Evolutionary conservation across 2,329 filamentous ascomycete genomes (phyloP).

Genomic region (Arthrinium phaeospermum): DNA sequence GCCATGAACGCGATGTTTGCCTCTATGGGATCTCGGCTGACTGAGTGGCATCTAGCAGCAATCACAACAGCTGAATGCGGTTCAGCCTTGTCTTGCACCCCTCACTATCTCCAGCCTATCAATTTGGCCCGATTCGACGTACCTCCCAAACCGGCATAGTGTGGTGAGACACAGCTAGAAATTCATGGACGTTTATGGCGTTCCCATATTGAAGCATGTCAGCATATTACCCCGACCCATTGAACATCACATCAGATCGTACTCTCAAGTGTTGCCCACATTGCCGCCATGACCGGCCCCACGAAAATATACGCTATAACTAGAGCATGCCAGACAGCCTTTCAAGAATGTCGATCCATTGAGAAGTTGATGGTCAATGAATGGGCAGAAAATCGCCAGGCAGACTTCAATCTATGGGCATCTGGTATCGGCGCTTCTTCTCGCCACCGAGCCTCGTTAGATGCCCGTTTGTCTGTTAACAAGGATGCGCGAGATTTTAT

Average conservation of each 20-base stretch:
- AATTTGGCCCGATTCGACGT: too few relatives aligned
- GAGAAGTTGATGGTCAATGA: not conserved
- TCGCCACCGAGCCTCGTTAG: not conserved
- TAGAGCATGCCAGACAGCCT: not conserved
- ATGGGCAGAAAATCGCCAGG: constrained; percentile 2
- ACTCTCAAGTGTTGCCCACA: not conserved
- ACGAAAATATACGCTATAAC: not conserved
- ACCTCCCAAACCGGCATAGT: too few relatives aligned
- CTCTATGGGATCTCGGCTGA: too few relatives aligned
- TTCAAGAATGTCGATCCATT: not conserved
- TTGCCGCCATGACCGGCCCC: not conserved
- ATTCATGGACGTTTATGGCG: too few relatives aligned
- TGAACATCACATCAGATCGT: too few relatives aligned
- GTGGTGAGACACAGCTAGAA: too few relatives aligned
- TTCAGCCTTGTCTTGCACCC: too few relatives aligned
- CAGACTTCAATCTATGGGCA: constrained; percentile 4
- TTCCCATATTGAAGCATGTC: too few relatives aligned
- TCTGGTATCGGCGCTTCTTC: not conserved
- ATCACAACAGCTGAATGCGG: too few relatives aligned
- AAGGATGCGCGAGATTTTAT: not conserved
- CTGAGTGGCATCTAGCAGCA: too few relatives aligned
- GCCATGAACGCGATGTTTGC: not conserved
- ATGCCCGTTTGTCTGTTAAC: not conserved
- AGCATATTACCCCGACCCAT: too few relatives aligned
- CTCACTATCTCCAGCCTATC: too few relatives aligned